Conservation (phyloP, 108 stramenopile species). For the Bacterosira constricta region DNA sequence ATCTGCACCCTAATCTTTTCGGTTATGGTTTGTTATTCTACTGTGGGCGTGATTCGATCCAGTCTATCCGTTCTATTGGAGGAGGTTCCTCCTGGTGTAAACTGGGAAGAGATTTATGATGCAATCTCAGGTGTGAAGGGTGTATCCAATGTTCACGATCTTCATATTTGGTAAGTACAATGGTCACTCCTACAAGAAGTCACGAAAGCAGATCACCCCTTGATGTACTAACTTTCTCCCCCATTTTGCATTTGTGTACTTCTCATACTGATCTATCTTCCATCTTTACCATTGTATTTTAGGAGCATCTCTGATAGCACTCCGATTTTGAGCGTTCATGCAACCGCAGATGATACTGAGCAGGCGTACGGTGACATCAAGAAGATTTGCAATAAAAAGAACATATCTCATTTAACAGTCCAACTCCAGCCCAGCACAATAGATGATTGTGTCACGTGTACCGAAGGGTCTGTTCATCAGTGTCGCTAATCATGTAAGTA, state of each 20-base stretch:
- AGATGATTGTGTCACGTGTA: slow-evolving; percentile 59
- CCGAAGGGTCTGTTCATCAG: slow-evolving; percentile 26
- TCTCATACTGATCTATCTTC: too few relatives aligned
- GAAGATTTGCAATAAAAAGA: slow-evolving; percentile 35
- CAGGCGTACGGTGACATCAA: slow-evolving; percentile 42
- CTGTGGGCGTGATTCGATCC: slow-evolving; percentile 67
- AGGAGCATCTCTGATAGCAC: slow-evolving; percentile 70
- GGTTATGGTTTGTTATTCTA: slow-evolving; percentile 83
- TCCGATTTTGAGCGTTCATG: slow-evolving; percentile 64
- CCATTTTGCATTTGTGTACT: too few relatives aligned
- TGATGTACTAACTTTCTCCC: too few relatives aligned
- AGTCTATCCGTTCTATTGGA: slow-evolving; percentile 87
- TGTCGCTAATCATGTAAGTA: slow-evolving; percentile 42
- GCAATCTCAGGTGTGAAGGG: slow-evolving; percentile 61
- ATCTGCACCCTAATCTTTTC: slow-evolving; percentile 93
- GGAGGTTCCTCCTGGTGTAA: slow-evolving; percentile 84
- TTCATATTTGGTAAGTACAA: slow-evolving; percentile 97
- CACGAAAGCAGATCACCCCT: too few relatives aligned
- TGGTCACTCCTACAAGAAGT: too few relatives aligned
- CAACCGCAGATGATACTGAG: slow-evolving; percentile 33
- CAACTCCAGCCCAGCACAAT: slow-evolving; percentile 56
- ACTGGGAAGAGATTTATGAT: slow-evolving; percentile 62
- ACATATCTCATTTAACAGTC: slow-evolving; percentile 68
- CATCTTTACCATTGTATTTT: too few relatives aligned
- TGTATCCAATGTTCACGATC: slow-evolving; percentile 86